Percentiles rank a stretch among this genome's conserved stretches.
Evolutionary conservation across 768 basidiomycete species (phyloP).

Genomic region (Rhodotorula diobovata): DNA sequence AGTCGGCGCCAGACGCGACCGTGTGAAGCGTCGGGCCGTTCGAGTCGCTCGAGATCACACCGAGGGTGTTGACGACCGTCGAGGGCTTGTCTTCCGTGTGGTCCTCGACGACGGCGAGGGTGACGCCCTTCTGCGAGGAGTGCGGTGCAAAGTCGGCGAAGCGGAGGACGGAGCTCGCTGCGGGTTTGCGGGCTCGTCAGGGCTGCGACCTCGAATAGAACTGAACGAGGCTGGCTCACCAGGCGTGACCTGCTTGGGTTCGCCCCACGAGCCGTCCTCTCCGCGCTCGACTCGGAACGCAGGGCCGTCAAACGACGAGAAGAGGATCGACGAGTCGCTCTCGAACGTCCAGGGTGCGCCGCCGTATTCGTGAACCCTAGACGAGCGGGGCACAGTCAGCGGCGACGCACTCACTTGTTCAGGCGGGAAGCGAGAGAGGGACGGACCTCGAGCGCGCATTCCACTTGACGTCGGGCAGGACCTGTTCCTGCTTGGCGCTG

Average conservation of each 20-base stretch:
- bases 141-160: conserved; percentile 64
- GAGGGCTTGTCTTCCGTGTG: conserved; percentile 59
- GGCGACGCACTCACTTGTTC: too few species aligned
- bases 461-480: conserved; percentile 58
- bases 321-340: conserved; percentile 55
- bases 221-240: conserved; percentile 55
- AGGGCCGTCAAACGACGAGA: conserved; percentile 56
- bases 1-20: conserved; percentile 62
- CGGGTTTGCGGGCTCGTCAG: not conserved
- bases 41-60: conserved; percentile 54
- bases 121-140: conserved; percentile 55
- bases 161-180: conserved; percentile 50
- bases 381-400: too few species aligned
- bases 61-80: conserved; percentile 58
- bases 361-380: too few species aligned
- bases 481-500: conserved; percentile 49
- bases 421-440: not conserved
- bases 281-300: conserved; percentile 52
- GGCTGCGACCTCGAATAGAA: not conserved
- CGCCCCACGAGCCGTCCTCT: conserved; percentile 37
- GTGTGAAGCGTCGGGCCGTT: conserved; percentile 51
- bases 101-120: conserved; percentile 66
- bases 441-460: conserved; percentile 50
- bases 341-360: conserved; percentile 59
- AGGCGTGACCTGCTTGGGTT: conserved; percentile 58